These are phyloP conservation scores for Thermomyces lanuginosus DNA, from an alignment of 2,329 filamentous ascomycete species.

Conservation along the genomic window DNA sequence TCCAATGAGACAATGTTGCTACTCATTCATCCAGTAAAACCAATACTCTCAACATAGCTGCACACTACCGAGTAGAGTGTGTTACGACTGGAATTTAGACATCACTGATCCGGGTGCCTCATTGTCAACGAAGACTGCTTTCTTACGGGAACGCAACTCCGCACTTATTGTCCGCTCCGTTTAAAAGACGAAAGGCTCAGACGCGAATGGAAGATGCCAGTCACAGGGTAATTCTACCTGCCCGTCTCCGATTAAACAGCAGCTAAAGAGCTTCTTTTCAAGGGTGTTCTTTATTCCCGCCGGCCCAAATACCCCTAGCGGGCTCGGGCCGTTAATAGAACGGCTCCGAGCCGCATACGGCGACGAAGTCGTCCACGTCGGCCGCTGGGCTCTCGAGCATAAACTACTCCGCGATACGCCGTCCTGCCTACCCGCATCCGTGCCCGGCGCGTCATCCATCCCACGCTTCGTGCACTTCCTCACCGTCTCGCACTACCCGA, in stretches of 20 bases:
- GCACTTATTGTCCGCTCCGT: no score
- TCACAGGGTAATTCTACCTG: conserved; percentile 18
- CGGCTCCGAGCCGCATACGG: conserved; percentile 21
- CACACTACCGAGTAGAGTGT: no score
- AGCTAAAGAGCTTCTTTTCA: no score
- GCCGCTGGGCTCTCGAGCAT: conserved; percentile 27
- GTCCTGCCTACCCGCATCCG: conserved; percentile 21
- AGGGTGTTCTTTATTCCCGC: conserved; percentile 30
- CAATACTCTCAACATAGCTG: no score
- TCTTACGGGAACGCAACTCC: no score
- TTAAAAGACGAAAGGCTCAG: no score
- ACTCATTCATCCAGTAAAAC: no score
- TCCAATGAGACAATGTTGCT: no score
- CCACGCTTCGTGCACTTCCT: conserved; percentile 29
- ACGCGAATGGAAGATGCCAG: no score
- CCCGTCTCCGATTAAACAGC: conserved; percentile 1
- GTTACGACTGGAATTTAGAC: no score
- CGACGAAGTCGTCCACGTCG: conserved; percentile 19
- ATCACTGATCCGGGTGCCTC: no score
- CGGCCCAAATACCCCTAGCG: conserved; percentile 24
- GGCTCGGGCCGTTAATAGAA: conserved; percentile 19
- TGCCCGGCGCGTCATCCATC: conserved; percentile 11
- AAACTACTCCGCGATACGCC: conserved; percentile 29
- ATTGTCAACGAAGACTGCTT: no score
- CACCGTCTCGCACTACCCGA: conserved; percentile 24